Percentiles rank a stretch among this genome's conserved stretches.
Conservation (phyloP, 441 rosid species). For the Flueggea neowawraea region DNA sequence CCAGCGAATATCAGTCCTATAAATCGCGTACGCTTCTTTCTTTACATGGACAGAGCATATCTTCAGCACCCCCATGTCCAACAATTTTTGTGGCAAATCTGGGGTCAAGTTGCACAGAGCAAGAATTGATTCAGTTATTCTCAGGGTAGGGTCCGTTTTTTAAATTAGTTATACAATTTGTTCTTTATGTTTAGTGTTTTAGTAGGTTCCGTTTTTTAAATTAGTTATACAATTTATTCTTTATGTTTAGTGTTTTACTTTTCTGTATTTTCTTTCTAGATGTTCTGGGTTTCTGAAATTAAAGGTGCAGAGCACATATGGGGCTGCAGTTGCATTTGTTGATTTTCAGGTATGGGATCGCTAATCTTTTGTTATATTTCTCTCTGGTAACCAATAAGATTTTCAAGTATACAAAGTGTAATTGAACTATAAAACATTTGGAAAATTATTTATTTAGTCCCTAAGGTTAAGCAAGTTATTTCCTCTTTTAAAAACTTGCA, state of each 20-base stretch:
- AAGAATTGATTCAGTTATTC: slow-evolving; percentile 73
- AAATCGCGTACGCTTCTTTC: background rate
- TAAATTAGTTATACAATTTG: slow-evolving; percentile 4
- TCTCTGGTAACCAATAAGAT: too few relatives aligned
- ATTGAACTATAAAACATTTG: too few relatives aligned
- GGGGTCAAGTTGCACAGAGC: slow-evolving; percentile 73
- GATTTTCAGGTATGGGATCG: slow-evolving; percentile 66
- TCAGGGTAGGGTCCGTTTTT: slow-evolving; percentile 44
- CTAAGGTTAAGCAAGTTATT: too few relatives aligned
- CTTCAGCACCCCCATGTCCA: slow-evolving; percentile 71
- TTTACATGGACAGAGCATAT: slow-evolving; percentile 35
- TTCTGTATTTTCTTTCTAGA: slow-evolving; percentile 25
- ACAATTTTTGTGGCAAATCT: slow-evolving; percentile 81
- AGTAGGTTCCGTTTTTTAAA: slow-evolving; percentile 24
- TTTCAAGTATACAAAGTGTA: too few relatives aligned
- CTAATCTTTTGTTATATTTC: too few relatives aligned
- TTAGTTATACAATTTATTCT: slow-evolving; percentile 7
- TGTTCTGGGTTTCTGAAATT: slow-evolving; percentile 79
- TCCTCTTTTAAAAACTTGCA: too few relatives aligned
- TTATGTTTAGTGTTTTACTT: slow-evolving; percentile 12
- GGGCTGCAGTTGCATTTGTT: slow-evolving; percentile 86
- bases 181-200: slow-evolving; percentile 13
- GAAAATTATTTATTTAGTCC: too few relatives aligned
- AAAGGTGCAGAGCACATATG: slow-evolving; percentile 80
- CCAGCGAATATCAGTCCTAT: too few relatives aligned